Evolutionary conservation across 495 filamentous ascomycete genomes (phyloP), one percentile per base, ranked within the genome.

Genomic region (Lineolata rhizophorae): DNA sequence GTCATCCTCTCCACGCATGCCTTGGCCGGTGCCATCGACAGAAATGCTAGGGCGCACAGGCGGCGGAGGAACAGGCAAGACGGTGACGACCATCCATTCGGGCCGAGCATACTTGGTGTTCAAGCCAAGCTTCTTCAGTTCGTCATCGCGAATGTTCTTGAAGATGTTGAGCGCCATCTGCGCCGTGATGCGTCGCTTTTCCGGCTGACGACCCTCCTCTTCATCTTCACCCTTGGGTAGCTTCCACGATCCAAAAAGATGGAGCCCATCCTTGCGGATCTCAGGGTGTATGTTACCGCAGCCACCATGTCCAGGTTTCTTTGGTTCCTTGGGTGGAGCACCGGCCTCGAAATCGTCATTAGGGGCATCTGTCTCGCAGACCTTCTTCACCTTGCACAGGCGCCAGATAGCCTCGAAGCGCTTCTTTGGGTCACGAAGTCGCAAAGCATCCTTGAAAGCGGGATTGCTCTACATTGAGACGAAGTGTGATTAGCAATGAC

Each of bases 41-140:
- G 79, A 79, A 41, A 99, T 90, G 58, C 82, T 92, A 0, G 87
- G 87, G 18, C 87, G 76, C 25, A 99, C 87, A 1, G 87, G 82
- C 10, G 87, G 87, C 2, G 87, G 87, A 0, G 87, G 87, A 3
- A 99, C 87, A 4, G 90, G 83, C 12, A 97, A 62, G 27, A 94
- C 82, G 0, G 84, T 91, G 34, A 97, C 62, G 38, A 95, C 69
- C 85, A 99, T 92, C 84, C 90, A 95, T 51, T 94, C 87, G 1
- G 87, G 87, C 31, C 85, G 69, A 19, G 87, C 84, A 47, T 94
- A 95, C 38, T 91, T 73, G 39, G 74, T 76, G 55, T 77, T 95
- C 44, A 95, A 52, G 27, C 87, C 87, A 54, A 97, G 74, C 41
- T 84, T 77, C 32, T 62, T 58, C 40, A 90, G 73, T 27, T 93